Conservation (phyloP, 2,329 filamentous ascomycete genomes). For the Trichophyton schoenleinii region DNA sequence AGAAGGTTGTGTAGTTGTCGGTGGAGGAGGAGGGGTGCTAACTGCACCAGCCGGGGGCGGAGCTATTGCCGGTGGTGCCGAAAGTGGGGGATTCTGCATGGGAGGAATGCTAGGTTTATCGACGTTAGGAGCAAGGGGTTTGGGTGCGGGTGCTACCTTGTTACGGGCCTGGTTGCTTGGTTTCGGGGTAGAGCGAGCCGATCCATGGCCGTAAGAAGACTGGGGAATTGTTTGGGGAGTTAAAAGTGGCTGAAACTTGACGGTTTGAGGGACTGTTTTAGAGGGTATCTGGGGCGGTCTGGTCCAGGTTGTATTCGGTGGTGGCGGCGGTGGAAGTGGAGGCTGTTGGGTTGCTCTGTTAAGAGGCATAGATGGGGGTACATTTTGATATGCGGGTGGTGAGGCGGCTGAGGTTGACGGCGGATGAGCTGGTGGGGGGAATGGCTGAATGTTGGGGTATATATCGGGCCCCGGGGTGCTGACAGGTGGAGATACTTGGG, state of each 20-base stretch:
- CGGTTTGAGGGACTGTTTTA: neutral
- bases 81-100: neutral
- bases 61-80: neutral
- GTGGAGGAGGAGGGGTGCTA: neutral
- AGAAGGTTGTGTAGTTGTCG: neutral
- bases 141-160: neutral
- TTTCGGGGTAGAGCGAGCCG: neutral
- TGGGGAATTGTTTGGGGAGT: slow-evolving; percentile 3
- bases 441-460: slow-evolving; percentile 3
- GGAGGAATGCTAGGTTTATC: neutral
- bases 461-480: neutral
- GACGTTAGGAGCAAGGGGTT: neutral
- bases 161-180: neutral
- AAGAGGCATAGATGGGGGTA: neutral
- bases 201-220: slow-evolving; percentile 1
- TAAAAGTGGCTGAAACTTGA: slow-evolving; percentile 4
- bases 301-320: neutral
- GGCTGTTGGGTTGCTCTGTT: neutral
- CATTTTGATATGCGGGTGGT: neutral
- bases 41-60: neutral
- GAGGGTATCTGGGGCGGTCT: neutral
- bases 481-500: neutral
- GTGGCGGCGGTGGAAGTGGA: neutral
- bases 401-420: neutral
- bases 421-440: neutral